A percentile compares a stretch with the other conserved stretches of the same genome.
phyloP scores from a whole-genome alignment of 345 rosid genomes.

The Rhizophora apiculata region DNA sequence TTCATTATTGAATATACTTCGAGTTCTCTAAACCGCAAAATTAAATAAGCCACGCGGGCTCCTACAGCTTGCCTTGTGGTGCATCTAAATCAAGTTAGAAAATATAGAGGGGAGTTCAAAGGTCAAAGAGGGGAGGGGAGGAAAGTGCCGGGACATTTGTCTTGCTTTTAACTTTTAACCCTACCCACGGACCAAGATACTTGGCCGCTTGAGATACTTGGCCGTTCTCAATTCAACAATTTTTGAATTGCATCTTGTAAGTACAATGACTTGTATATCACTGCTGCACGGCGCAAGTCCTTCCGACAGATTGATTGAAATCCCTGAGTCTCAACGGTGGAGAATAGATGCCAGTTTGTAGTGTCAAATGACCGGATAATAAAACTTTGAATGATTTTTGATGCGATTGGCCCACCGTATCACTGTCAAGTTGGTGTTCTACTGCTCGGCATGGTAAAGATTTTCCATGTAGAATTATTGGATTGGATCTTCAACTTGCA shows the following conservation, averaged over 20 bases:
- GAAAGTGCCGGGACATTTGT: not conserved
- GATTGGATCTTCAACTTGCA: not conserved
- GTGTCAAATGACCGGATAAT: slow-evolving; percentile 8
- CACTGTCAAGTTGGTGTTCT: not conserved
- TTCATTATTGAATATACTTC: too few relatives aligned
- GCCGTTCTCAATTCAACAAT: not conserved
- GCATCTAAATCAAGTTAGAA: not conserved
- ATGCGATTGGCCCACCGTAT: not conserved
- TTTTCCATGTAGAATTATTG: too few relatives aligned
- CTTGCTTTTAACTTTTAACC: not conserved
- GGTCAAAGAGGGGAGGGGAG: not conserved
- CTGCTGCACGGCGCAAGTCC: not conserved
- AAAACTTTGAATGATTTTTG: not conserved
- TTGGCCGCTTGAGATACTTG: not conserved
- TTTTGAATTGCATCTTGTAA: not conserved
- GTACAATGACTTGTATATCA: not conserved
- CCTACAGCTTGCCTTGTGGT: not conserved
- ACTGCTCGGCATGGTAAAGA: too few relatives aligned
- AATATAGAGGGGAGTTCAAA: too few relatives aligned
- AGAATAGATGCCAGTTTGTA: not conserved
- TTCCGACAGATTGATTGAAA: not conserved
- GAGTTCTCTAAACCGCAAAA: too few relatives aligned
- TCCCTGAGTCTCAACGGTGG: not conserved
- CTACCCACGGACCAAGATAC: not conserved
- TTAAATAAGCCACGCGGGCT: too few relatives aligned